Evolutionary conservation across 768 basidiomycete species (phyloP), one percentile per base, ranked within the genome.

Genomic region (Phylloporus scabripes): DNA sequence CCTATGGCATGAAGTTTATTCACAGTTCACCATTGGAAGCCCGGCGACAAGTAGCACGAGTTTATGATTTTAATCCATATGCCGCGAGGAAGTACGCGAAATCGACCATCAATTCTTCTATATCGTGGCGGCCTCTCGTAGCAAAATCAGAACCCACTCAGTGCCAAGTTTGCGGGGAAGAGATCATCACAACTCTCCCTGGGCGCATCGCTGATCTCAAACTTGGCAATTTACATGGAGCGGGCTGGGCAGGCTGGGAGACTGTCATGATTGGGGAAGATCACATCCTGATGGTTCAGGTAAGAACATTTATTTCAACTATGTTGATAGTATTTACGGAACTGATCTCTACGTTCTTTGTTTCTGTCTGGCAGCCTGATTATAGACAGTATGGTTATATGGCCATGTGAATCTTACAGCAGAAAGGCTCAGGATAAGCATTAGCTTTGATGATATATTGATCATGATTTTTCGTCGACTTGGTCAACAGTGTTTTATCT

Each of bases 191-290:
- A 12, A 45, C 33, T 31, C 49, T 67, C 12, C 68, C 67, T n/a
- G 64, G 65, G 17, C 62, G 57, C 47, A 66, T 62, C 15, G 47
- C 45, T 24, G 45, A 21, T 34, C 2, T 65, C 39, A 31, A 44
- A 4, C 57, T 65, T 37, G 21, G 49, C 6, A 40, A 43, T 23
- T 46, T 33, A 11, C 10, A 7, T 10, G 28, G 10, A 29, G 7
- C 9, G 24, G 50, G 55, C 7, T n/a, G 40, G 15, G 34, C 53
- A 7, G 57, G 55, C 9, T 68, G 66, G 64, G 60, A 60, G 4
- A 60, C 65, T 32, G 58, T 57, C 21, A 71, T 72, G 71, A 57
- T 72, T 11, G 60, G 66, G 5, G 71, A 72, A 49, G 60, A 72
- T 43, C 61, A 63, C 17, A 57, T 72, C 20, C 39, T 72, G 2